A percentile compares a stretch with the other conserved stretches of the same genome.
Evolutionary conservation across 495 filamentous ascomycete genomes (phyloP).

Genomic region (Tuber microsphaerosporum): DNA sequence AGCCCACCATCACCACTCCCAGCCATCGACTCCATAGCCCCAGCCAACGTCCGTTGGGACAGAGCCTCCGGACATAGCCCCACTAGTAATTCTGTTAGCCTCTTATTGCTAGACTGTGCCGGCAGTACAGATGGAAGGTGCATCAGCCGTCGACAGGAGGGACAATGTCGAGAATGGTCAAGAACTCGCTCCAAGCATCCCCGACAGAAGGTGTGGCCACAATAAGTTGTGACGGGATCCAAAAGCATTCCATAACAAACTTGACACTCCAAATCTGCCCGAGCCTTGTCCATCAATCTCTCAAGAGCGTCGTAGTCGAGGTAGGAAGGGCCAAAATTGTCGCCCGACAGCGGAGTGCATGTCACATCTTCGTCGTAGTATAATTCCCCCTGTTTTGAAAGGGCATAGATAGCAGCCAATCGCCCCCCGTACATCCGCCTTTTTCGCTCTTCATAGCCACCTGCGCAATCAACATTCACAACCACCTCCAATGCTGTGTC

Average conservation of each 20-base stretch:
- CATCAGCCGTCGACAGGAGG: slow-evolving; percentile 64
- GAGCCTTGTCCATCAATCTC: slow-evolving; percentile 54
- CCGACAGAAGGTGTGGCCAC: slow-evolving; percentile 85
- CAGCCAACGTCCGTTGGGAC: slow-evolving; percentile 50
- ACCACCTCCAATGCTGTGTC: slow-evolving; percentile 47
- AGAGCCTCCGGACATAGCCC: slow-evolving; percentile 62
- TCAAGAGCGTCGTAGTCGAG: slow-evolving; percentile 52
- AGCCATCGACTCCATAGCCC: slow-evolving; percentile 49
- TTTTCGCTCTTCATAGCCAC: slow-evolving; percentile 23
- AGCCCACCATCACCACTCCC: slow-evolving; percentile 49
- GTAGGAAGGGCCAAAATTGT: slow-evolving; percentile 42
- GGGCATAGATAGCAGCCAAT: slow-evolving; percentile 54
- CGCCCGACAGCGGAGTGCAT: slow-evolving; percentile 47
- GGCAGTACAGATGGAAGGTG: slow-evolving; percentile 52
- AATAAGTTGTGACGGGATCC: slow-evolving; percentile 74
- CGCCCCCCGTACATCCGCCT: slow-evolving; percentile 50
- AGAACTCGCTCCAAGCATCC: slow-evolving; percentile 65
- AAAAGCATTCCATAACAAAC: slow-evolving; percentile 74
- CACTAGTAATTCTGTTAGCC: slow-evolving; percentile 54
- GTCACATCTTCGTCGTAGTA: slow-evolving; percentile 44
- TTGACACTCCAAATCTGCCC: slow-evolving; percentile 73
- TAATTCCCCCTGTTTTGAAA: slow-evolving; percentile 53
- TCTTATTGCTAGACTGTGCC: slow-evolving; percentile 54
- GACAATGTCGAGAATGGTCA: slow-evolving; percentile 69
- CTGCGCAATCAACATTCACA: slow-evolving; percentile 21